Evolutionary conservation across 306 rosid species (phyloP).

Genomic region (Pterocarpus macrocarpus): DNA sequence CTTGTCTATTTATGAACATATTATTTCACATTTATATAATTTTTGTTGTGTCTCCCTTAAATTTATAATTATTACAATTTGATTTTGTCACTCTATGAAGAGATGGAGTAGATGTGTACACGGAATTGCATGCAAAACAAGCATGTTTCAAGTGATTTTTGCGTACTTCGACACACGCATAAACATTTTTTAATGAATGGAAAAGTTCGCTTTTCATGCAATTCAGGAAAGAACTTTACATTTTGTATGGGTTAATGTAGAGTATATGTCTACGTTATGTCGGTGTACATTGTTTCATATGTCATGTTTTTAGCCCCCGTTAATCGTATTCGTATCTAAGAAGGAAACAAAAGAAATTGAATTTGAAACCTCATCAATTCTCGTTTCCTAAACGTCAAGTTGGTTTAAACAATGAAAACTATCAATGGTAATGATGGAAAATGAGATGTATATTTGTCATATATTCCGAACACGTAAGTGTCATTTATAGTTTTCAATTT

Average conservation of each 20-base stretch:
- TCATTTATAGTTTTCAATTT: background rate
- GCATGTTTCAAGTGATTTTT: constrained; percentile 21
- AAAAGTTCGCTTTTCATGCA: constrained; percentile 38
- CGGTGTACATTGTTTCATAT: background rate
- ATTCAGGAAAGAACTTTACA: constrained; percentile 12
- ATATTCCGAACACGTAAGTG: background rate
- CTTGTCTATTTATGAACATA: background rate
- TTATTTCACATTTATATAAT: background rate
- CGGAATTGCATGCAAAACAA: background rate
- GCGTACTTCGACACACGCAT: constrained; percentile 10
- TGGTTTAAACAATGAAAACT: constrained; percentile 31
- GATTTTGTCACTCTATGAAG: background rate
- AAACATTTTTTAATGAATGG: background rate
- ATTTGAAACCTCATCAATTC: background rate
- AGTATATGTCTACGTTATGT: background rate
- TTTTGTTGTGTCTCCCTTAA: no score
- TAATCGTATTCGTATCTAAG: background rate
- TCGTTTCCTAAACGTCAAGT: constrained; percentile 34
- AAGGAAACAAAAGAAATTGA: constrained; percentile 16
- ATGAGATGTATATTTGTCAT: background rate
- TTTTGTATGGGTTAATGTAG: constrained; percentile 29
- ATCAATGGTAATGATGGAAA: constrained; percentile 10
- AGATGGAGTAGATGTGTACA: background rate
- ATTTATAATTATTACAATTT: no score
- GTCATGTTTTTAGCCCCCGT: background rate